Conservation (phyloP, 257 asterid species). For the Primulina eburnea region DNA sequence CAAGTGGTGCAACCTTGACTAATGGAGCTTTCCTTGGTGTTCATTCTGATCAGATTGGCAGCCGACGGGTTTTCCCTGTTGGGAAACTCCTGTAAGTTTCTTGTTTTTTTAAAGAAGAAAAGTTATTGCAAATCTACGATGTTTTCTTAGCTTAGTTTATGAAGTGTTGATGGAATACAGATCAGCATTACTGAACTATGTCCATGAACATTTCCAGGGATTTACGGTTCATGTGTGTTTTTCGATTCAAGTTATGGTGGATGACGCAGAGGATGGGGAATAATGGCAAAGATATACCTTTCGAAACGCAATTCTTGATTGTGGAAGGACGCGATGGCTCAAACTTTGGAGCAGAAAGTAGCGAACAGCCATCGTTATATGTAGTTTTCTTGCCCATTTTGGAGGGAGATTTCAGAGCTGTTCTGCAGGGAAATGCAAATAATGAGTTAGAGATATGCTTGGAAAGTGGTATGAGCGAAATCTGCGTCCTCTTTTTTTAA, state of each 20-base stretch:
- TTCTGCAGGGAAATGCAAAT: conserved; percentile 72
- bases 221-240: conserved; percentile 80
- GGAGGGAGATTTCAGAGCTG: conserved; percentile 95
- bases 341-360: conserved; percentile 37
- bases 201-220: conserved; percentile 43
- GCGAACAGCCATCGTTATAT: conserved; percentile 38
- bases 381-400: conserved; percentile 81
- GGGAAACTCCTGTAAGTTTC: conserved; percentile 67
- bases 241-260: conserved; percentile 98
- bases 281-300: conserved; percentile 73
- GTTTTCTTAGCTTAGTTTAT: no score
- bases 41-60: conserved; percentile 57
- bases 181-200: conserved; percentile 9
- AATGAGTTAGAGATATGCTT: conserved; percentile 81
- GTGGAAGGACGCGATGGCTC: conserved; percentile 67
- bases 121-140: no score
- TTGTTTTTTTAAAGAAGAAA: neutral
- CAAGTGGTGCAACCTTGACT: conserved; percentile 49
- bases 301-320: conserved; percentile 80
- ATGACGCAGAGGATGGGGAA: conserved; percentile 96
- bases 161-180: neutral
- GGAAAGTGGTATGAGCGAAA: conserved; percentile 69
- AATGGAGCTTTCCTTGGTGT: conserved; percentile 87
- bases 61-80: conserved; percentile 72
- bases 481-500: neutral